A percentile compares a stretch with the other conserved stretches of the same genome.
Evolutionary conservation across 225 moss, liverwort and hornwort species (phyloP).

Genomic region (Physcomitrellopsis africana): DNA sequence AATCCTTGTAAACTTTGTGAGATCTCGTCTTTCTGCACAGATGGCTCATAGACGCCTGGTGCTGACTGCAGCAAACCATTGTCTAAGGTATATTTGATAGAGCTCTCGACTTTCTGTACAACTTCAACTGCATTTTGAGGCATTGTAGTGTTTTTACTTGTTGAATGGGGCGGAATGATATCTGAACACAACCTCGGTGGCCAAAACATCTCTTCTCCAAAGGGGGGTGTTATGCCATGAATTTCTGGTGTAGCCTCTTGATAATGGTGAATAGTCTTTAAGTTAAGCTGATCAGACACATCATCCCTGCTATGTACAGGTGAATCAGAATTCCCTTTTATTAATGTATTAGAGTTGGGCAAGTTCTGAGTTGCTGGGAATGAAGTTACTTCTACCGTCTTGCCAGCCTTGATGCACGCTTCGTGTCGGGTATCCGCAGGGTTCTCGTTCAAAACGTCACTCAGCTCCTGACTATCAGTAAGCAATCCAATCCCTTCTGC

Average conservation of each 20-base stretch:
- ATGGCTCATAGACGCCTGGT: conserved; percentile 9
- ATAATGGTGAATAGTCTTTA: conserved; percentile 3
- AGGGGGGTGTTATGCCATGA: neutral
- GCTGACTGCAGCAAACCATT: conserved; percentile 14
- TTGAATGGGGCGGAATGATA: neutral
- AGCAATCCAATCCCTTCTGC: conserved; percentile 24
- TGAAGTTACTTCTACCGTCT: neutral
- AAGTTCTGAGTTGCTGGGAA: conserved; percentile 13
- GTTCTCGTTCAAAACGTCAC: conserved; percentile 29
- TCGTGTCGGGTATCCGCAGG: conserved; percentile 30
- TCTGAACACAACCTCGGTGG: neutral
- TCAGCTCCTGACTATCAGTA: conserved; percentile 27
- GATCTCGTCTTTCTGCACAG: conserved; percentile 4
- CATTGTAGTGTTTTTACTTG: neutral
- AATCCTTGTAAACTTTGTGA: conserved; percentile 13
- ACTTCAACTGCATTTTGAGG: conserved; percentile 14
- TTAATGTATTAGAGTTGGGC: conserved; percentile 1
- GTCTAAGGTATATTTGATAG: neutral
- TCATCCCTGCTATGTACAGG: conserved; percentile 20
- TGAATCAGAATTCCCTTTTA: conserved; percentile 9
- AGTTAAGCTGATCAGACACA: neutral
- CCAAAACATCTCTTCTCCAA: neutral
- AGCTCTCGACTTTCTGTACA: conserved; percentile 18
- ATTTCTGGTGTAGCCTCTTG: conserved; percentile 16
- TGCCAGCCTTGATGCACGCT: conserved; percentile 14